Base-by-base conservation (phyloP, 768 basidiomycete species). In the Baorangia bicolor region DNA sequence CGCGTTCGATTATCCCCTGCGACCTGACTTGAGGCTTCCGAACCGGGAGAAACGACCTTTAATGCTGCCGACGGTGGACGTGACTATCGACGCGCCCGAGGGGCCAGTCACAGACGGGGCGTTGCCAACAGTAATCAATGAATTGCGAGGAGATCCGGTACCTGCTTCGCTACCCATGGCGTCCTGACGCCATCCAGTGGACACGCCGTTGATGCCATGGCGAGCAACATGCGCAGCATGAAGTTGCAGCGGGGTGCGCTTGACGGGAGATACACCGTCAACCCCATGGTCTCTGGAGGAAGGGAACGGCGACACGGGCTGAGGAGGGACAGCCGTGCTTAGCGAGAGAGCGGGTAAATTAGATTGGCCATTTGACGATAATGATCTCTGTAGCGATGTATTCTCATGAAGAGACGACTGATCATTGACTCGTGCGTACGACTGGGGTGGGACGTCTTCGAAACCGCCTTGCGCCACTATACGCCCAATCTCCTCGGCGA, bases 161-260 rank as follows among this genome's bases (percentile, higher is more conserved):
- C 74, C 75, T 1, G 65, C 51, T 45, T 79, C 79, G 62, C 74
- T 77, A 4, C 72, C 69, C 35, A 72, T 55, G 27, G 59, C 73
- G 41, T 90, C 90, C 34, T 61, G 67, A 4, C 83, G 84, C 35
- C 88, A 90, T 8, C 87, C 87, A 1, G 88, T 90, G 27, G 90
- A 81, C 6, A 94, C 86, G 1, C 87, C 90, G 42, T 84, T 87
- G 70, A 94, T 87, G 11, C 92, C 92, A 64, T 93, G 89, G 27
- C 88, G 81, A 18, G 91, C 84, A 7, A 94, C 78, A 60, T 92
- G 86, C 6, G 90, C 92, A 0, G 93, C 78, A 58, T 92, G 88
- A 18, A 87, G 79, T 60, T 92, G 90, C 20, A 94, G 75, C 3
- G 88, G 88, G 0, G 92, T 92, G 62, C 85, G 85, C 60, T 85